Conservation (phyloP, 345 rosid species). For the Eucalyptus regnans region DNA sequence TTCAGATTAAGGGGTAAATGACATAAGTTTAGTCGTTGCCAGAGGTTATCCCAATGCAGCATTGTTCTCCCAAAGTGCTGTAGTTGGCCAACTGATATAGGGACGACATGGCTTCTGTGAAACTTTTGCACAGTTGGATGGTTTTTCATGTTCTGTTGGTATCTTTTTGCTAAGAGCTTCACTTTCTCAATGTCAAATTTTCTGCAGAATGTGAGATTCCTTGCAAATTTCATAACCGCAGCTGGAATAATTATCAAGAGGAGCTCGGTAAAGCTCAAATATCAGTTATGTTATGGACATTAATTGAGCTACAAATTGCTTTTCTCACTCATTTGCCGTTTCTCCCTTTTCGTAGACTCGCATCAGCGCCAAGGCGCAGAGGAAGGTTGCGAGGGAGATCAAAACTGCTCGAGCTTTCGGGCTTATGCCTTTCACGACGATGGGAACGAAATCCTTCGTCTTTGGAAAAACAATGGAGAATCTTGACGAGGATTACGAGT, state of each 20-base stretch:
- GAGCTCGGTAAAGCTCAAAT: constrained; percentile 33
- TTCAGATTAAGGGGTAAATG: neutral
- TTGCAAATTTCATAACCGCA: constrained; percentile 73
- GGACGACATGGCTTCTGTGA: neutral
- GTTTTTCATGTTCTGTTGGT: neutral
- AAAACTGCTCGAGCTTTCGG: constrained; percentile 93
- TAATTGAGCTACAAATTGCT: neutral
- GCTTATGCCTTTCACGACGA: constrained; percentile 83
- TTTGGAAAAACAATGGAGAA: constrained; percentile 58
- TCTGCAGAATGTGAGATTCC: constrained; percentile 76
- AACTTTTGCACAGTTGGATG: neutral
- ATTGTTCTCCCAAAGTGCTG: neutral
- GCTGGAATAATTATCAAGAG: constrained; percentile 83
- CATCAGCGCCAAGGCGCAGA: constrained; percentile 89
- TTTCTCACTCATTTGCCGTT: neutral
- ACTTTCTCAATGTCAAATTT: neutral
- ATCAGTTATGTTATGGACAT: neutral
- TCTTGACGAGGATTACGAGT: constrained; percentile 42
- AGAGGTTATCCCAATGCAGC: neutral
- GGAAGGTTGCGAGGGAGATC: constrained; percentile 91
- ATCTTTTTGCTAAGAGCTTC: neutral
- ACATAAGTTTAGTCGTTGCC: neutral
- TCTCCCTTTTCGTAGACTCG: constrained; percentile 35
- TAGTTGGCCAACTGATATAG: neutral
- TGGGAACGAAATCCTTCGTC: constrained; percentile 77